phyloP scores from a whole-genome alignment of 257 asterid genomes.

The Gardenia jasminoides region DNA sequence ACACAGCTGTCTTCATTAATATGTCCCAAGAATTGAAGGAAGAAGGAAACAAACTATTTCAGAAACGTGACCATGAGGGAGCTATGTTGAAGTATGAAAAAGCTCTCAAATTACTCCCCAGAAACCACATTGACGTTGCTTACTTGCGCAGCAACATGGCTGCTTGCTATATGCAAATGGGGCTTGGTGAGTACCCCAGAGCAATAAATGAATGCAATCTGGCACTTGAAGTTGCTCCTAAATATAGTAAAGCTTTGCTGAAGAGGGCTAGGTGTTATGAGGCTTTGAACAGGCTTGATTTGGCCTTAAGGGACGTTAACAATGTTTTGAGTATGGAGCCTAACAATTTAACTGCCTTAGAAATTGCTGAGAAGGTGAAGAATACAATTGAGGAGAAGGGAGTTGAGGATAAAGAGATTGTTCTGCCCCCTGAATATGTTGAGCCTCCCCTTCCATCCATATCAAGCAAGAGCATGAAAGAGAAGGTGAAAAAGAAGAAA shows the following conservation, averaged over 20 bases:
- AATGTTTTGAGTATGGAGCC: conserved; percentile 76
- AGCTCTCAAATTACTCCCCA: conserved; percentile 76
- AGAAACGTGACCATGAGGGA: conserved; percentile 83
- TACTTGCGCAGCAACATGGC: conserved; percentile 83
- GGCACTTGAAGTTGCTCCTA: conserved; percentile 90
- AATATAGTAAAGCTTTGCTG: conserved; percentile 77
- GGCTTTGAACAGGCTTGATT: conserved; percentile 69
- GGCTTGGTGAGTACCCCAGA: conserved; percentile 87
- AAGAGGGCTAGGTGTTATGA: conserved; percentile 80
- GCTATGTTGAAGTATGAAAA: conserved; percentile 91
- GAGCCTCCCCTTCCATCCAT: conserved; percentile 38
- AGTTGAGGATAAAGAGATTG: conserved; percentile 53
- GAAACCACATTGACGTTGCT: conserved; percentile 77
- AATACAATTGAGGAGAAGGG: conserved; percentile 53
- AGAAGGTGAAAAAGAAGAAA: conserved; percentile 62
- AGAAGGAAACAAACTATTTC: conserved; percentile 73
- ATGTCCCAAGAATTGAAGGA: conserved; percentile 93
- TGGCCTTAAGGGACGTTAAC: conserved; percentile 73
- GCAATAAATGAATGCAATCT: conserved; percentile 80
- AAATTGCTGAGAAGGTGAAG: conserved; percentile 56
- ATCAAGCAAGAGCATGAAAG: conserved; percentile 40
- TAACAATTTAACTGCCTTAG: conserved; percentile 70
- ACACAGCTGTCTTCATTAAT: conserved; percentile 80
- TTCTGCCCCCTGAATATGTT: conserved; percentile 34
- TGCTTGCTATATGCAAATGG: conserved; percentile 86